Conservation (phyloP, 345 rosid species). For the Pseudoturritis turrita region DNA sequence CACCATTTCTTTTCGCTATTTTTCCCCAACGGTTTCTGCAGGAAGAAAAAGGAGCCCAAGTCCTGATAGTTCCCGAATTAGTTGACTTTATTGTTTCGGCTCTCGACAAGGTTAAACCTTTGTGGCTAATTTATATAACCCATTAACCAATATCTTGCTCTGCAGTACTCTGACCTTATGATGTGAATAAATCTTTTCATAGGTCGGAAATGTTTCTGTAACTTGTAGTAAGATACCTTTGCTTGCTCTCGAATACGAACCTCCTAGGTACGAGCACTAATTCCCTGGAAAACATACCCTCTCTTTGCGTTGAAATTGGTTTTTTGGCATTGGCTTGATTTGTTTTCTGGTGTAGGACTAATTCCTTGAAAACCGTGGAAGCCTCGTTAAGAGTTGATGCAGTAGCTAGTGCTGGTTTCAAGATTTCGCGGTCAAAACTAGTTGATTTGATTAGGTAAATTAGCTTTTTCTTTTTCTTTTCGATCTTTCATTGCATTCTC, state of each 20-base stretch:
- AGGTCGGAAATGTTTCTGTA: conserved; percentile 88
- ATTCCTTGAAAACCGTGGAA: conserved; percentile 69
- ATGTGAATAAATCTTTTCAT: conserved; percentile 10
- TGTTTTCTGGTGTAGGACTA: conserved; percentile 48
- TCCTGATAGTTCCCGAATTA: conserved; percentile 83
- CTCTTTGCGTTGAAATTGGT: neutral
- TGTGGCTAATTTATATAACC: neutral
- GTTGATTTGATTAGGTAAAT: conserved; percentile 71
- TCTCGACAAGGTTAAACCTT: conserved; percentile 62
- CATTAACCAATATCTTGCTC: neutral
- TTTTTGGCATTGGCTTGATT: neutral
- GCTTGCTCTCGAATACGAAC: conserved; percentile 78
- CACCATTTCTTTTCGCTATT: neutral
- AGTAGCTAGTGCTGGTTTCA: conserved; percentile 96
- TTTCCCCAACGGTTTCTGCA: conserved; percentile 27
- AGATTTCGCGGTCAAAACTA: conserved; percentile 82
- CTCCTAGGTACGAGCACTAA: conserved; percentile 56
- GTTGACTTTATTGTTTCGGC: conserved; percentile 68
- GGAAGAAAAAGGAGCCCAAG: conserved; percentile 87
- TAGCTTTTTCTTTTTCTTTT: neutral
- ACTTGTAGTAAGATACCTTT: conserved; percentile 72
- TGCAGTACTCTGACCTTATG: neutral
- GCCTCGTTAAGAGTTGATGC: conserved; percentile 94
- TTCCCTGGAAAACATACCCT: neutral
- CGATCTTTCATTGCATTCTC: neutral